Evolutionary conservation across 495 filamentous ascomycete genomes (phyloP), one percentile per base, ranked within the genome.

Genomic region (Halenospora varia): DNA sequence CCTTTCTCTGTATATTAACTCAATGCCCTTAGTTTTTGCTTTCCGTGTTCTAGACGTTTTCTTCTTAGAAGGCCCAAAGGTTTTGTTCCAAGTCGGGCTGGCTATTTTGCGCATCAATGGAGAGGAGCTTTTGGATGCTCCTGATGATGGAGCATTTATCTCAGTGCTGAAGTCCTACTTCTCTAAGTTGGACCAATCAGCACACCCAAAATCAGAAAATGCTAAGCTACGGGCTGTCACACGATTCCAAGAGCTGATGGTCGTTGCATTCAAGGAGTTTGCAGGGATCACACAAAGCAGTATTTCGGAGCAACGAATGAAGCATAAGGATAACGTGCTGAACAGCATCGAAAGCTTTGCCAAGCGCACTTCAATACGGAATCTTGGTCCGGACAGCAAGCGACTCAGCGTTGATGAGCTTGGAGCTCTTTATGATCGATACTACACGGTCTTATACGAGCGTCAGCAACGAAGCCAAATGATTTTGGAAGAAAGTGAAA

Each of bases 241-340:
- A 0, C 81, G 89, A 44, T 98, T 98, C 70, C 94, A 98, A 68
- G 94, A 97, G 66, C 78, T 98, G 53, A 96, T 98, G 90, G 94
- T 98, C 2, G 92, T 97, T 2, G 94, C 94, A 11, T 97, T 97
- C 76, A 96, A 95, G 58, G 94, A 98, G 64, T 98, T 98, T 63
- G 86, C 93, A 1, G 89, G 84, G 9, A 96, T 98, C 65, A 98
- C 94, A 0, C 93, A 97, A 65, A 85, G 81, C 63, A 96, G 88
- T 39, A 91, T 98, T 53, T 85, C 82, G 2, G 94, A 97, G 59
- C 83, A 95, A 60, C 88, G 94, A 19, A 76, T 86, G 15, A 96
- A 92, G 68, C 91, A 96, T 71, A 97, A 96, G 70, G 90, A 91
- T 66, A 85, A 86, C 2, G 92, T 98, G 11, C 72, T 98, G 25